Percentiles rank a stretch among this genome's conserved stretches.
phyloP scores from a whole-genome alignment of 2,329 filamentous ascomycete genomes.

The Ploettnerulaceae sp. region DNA sequence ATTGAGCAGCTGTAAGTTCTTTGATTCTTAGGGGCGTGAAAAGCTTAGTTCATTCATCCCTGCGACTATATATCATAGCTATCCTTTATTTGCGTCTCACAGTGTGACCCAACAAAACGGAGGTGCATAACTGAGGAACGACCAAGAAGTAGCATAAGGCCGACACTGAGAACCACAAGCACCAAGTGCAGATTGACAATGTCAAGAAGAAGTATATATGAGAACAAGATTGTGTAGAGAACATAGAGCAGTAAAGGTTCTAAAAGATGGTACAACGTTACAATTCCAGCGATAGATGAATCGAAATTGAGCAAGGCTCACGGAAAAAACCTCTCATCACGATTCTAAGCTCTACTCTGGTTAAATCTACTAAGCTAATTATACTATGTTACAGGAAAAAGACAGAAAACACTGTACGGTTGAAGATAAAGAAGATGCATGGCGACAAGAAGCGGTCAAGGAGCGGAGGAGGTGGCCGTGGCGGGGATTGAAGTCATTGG shows the following conservation, averaged over 20 bases:
- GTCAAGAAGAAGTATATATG: neutral
- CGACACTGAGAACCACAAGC: neutral
- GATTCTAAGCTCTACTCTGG: neutral
- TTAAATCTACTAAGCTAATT: too few species aligned
- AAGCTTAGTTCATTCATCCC: neutral
- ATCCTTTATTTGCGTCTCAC: neutral
- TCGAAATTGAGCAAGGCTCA: neutral
- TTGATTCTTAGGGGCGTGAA: neutral
- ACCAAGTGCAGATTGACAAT: neutral
- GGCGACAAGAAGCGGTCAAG: slow-evolving; percentile 32
- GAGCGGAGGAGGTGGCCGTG: slow-evolving; percentile 10
- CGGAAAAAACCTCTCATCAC: neutral
- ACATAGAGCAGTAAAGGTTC: neutral
- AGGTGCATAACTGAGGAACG: neutral
- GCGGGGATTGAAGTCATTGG: neutral
- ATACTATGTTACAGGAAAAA: slow-evolving; percentile 25
- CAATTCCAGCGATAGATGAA: too few species aligned
- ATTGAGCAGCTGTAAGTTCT: slow-evolving; percentile 40
- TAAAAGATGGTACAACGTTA: too few species aligned
- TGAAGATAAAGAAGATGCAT: slow-evolving; percentile 33
- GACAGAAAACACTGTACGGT: slow-evolving; percentile 27
- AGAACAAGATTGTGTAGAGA: neutral
- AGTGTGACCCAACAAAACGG: neutral
- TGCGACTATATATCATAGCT: neutral
- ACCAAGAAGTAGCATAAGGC: neutral